phyloP scores from a whole-genome alignment of 2,329 filamentous ascomycete species.

The Chrysosporium keratinophilum region DNA sequence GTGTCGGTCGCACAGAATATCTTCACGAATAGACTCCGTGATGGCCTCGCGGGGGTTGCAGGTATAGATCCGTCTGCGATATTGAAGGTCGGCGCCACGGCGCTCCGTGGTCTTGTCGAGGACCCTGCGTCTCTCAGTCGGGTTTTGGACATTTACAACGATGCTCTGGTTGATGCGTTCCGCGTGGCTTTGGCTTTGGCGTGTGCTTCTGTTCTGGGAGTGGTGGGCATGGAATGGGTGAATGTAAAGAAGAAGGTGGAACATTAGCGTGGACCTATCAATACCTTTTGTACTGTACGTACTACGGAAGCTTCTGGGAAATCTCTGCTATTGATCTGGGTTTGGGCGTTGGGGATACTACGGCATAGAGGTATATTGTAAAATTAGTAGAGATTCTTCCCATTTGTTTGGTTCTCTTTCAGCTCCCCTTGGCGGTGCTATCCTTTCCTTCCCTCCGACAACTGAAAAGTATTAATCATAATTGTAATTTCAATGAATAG shows the following conservation, averaged over 20 bases:
- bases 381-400: too few relatives aligned
- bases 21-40: conserved; percentile 17
- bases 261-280: too few relatives aligned
- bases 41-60: conserved; percentile 20
- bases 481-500: too few relatives aligned
- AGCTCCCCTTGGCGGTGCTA: too few relatives aligned
- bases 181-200: conserved; percentile 41
- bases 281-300: too few relatives aligned
- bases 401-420: too few relatives aligned
- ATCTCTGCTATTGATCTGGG: too few relatives aligned
- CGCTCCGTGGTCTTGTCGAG: conserved; percentile 46
- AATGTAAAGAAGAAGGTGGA: not conserved
- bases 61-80: conserved; percentile 37
- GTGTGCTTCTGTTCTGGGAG: conserved; percentile 45
- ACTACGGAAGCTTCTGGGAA: too few relatives aligned
- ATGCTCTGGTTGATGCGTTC: conserved; percentile 35
- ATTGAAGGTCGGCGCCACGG: conserved; percentile 45
- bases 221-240: conserved; percentile 24
- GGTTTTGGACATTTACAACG: conserved; percentile 50
- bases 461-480: too few relatives aligned
- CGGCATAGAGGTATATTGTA: too few relatives aligned
- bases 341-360: too few relatives aligned
- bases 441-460: too few relatives aligned
- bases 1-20: conserved; percentile 19
- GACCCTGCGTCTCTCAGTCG: conserved; percentile 36